Conservation (phyloP, 352 stramenopile species). For the Pythium angustatum region DNA sequence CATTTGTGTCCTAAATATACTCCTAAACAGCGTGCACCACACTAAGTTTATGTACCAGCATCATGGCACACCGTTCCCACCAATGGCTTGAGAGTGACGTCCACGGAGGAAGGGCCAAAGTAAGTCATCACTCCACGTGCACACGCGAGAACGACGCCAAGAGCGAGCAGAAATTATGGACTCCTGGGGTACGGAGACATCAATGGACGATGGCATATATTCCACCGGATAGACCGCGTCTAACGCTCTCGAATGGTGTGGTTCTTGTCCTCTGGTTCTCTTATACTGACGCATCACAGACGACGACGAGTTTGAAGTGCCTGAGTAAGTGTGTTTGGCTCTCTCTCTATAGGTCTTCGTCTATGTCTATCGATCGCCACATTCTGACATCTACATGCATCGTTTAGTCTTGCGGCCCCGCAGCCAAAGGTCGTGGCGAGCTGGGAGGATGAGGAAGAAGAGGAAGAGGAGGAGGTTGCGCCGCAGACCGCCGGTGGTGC, state of each 20-base stretch:
- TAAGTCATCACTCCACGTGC: too few species aligned
- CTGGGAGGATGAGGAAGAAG: constrained; percentile 84
- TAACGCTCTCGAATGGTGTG: constrained; percentile 4
- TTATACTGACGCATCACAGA: constrained; percentile 42
- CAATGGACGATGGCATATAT: neutral
- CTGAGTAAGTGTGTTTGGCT: constrained; percentile 30
- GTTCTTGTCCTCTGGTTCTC: neutral
- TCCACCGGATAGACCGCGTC: constrained; percentile 2
- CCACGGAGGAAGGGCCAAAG: constrained; percentile 4
- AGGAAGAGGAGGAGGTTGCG: constrained; percentile 51
- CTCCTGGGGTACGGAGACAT: constrained; percentile 63
- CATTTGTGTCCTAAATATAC: too few species aligned
- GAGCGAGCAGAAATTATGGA: constrained; percentile 48
- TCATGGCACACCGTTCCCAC: constrained; percentile 10
- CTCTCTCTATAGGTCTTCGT: too few species aligned
- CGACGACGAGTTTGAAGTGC: constrained; percentile 86
- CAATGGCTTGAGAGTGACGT: constrained; percentile 33
- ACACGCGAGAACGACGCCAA: neutral
- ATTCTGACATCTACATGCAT: too few species aligned
- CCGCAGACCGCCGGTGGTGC: constrained; percentile 10
- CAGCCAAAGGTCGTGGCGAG: constrained; percentile 48
- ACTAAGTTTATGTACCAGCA: constrained; percentile 7
- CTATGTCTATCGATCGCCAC: too few species aligned
- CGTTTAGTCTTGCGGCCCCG: constrained; percentile 35
- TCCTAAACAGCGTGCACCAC: constrained; percentile 8